Evolutionary conservation across 2,329 filamentous ascomycete genomes (phyloP).

Genomic region (Trematosphaeria pertusa): DNA sequence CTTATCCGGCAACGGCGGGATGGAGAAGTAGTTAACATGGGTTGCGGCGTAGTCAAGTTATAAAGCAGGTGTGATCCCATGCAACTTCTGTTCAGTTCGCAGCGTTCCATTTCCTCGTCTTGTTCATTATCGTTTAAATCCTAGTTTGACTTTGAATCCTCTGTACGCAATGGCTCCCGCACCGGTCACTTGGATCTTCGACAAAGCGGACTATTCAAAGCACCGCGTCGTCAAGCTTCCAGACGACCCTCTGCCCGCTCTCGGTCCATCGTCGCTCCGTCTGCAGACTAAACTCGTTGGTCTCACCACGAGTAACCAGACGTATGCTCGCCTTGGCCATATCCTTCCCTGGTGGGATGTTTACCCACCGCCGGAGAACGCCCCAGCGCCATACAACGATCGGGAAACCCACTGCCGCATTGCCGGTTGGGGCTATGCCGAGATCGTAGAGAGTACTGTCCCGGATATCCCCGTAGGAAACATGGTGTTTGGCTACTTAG

Average conservation of each 20-base stretch:
- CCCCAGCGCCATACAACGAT: conserved; percentile 50
- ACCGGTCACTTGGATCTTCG: conserved; percentile 23
- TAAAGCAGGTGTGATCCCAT: background rate
- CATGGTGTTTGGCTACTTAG: conserved; percentile 54
- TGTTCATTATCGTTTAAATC: too few relatives aligned
- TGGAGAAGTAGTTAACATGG: background rate
- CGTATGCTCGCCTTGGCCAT: conserved; percentile 28
- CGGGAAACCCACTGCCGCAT: conserved; percentile 53
- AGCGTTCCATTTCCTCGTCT: background rate
- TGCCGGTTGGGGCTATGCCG: conserved; percentile 58
- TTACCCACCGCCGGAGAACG: conserved; percentile 51
- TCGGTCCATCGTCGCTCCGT: conserved; percentile 28
- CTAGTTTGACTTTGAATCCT: background rate
- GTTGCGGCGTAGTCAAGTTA: background rate
- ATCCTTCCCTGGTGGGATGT: conserved; percentile 52
- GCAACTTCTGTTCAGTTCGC: background rate
- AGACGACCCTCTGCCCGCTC: conserved; percentile 6
- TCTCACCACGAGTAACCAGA: conserved; percentile 34
- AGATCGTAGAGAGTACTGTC: conserved; percentile 52
- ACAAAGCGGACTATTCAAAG: conserved; percentile 24
- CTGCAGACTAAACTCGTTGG: conserved; percentile 26
- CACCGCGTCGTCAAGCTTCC: conserved; percentile 26
- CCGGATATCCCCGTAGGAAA: conserved; percentile 42
- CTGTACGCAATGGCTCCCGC: conserved; percentile 3
- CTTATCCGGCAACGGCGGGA: background rate